Percentiles rank a stretch among this genome's conserved stretches.
These are phyloP conservation scores for Aspergillus sclerotiicarbonarius DNA, from an alignment of 495 filamentous ascomycete genomes.

Conservation along the genomic window DNA sequence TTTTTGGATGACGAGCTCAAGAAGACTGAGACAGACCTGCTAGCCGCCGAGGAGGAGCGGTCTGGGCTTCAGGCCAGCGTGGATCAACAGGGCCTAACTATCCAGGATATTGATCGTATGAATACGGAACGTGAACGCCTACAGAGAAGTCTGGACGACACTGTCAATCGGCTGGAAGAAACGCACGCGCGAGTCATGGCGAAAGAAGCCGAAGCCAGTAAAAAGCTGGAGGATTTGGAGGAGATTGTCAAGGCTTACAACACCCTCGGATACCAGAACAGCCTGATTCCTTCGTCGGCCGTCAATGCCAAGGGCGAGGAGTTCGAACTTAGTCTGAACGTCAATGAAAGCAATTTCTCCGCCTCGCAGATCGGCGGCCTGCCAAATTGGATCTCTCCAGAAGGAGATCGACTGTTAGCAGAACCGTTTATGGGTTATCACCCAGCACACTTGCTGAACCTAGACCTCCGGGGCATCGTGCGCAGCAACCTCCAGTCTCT, in stretches of 20 bases:
- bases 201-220: slow-evolving; percentile 77
- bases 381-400: slow-evolving; percentile 45
- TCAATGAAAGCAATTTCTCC: slow-evolving; percentile 74
- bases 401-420: slow-evolving; percentile 67
- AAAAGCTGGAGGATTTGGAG: slow-evolving; percentile 85
- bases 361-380: slow-evolving; percentile 66
- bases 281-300: slow-evolving; percentile 79
- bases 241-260: slow-evolving; percentile 85
- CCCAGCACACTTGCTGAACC: slow-evolving; percentile 78
- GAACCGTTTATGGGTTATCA: slow-evolving; percentile 84
- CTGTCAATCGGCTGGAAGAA: slow-evolving; percentile 72
- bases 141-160: slow-evolving; percentile 76
- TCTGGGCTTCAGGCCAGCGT: slow-evolving; percentile 77
- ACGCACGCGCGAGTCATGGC: slow-evolving; percentile 76
- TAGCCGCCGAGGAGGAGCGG: slow-evolving; percentile 76
- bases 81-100: slow-evolving; percentile 88
- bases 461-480: slow-evolving; percentile 79
- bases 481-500: slow-evolving; percentile 74
- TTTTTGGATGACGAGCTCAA: slow-evolving; percentile 77
- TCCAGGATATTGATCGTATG: slow-evolving; percentile 98
- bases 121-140: slow-evolving; percentile 89
- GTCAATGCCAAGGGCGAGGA: slow-evolving; percentile 79
- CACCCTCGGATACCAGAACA: slow-evolving; percentile 87
- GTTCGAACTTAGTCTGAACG: slow-evolving; percentile 76
- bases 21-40: slow-evolving; percentile 72